Evolutionary conservation across 768 basidiomycete genomes (phyloP), one percentile per base, ranked within the genome.

Genomic region (Cystofilobasidium capitatum): DNA sequence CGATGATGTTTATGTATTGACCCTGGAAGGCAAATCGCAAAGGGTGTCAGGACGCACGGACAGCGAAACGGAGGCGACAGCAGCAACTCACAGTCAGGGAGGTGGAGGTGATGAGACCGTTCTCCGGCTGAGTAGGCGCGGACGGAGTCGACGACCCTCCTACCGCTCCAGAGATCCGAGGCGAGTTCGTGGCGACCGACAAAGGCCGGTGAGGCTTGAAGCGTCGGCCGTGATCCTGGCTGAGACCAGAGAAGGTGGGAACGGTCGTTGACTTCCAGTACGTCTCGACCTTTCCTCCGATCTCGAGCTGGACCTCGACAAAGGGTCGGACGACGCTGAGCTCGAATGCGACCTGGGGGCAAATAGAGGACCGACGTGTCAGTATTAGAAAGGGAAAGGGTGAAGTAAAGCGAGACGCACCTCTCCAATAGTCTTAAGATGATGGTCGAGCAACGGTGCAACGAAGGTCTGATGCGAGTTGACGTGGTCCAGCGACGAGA

Each of bases 211-310:
- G 75, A 24, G 75, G 74, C 62, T 76, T 74, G 71, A 75, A 75
- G 59, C 75, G 76, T 67, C 76, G 77, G 1, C 76, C 77, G 71
- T 78, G 77, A 64, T 78, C 77, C 69, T 78, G 77, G 0, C 71
- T 70, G 17, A 58, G 62, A 45, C 63, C 69, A 22, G 71, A 77
- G 71, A 75, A 77, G 20, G 78, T 75, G 17, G 83, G 80, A 24
- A 79, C 79, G 3, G 83, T 80, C 24, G 86, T 84, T 2, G 92
- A 93, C 79, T 97, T 98, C 96, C 96, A 99, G 76, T 99, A 99
- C 0, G 94, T 99, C 79, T 98, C 93, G 35, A 98, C 83, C 61
- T 89, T 86, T 31, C 96, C 94, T 29, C 92, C 93, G 64, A 97
- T 88, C 78, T 93, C 90, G 16, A 98, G 82, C 66, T 91, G 91